Percentiles rank a stretch among this genome's conserved stretches.
Evolutionary conservation across 805 yeast species (phyloP).

Genomic region (Metschnikowia arizonensis): DNA sequence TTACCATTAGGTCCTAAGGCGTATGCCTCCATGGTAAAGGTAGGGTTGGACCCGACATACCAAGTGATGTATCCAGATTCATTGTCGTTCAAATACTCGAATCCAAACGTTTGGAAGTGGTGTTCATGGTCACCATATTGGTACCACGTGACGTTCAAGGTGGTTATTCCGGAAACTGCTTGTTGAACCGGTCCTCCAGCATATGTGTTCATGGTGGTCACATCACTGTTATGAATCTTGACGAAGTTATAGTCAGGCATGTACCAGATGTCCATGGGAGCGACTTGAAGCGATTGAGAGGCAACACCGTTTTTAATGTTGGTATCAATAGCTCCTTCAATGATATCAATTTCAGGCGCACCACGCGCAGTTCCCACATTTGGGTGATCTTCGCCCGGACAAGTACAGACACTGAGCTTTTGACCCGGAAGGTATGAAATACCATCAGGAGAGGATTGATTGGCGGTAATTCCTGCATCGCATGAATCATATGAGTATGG

Average conservation of each 20-base stretch:
- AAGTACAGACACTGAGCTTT: constrained; percentile 29
- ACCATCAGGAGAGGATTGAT: constrained; percentile 38
- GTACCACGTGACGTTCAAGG: constrained; percentile 36
- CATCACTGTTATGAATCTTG: constrained; percentile 22
- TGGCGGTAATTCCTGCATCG: constrained; percentile 36
- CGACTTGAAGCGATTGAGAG: constrained; percentile 41
- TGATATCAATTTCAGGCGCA: constrained; percentile 31
- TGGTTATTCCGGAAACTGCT: constrained; percentile 36
- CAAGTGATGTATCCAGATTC: constrained; percentile 34
- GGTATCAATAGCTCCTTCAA: constrained; percentile 22
- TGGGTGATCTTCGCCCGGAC: constrained; percentile 36
- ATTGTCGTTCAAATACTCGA: constrained; percentile 31
- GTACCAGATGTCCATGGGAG: constrained; percentile 44
- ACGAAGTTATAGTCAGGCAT: constrained; percentile 37
- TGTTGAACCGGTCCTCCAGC: constrained; percentile 39
- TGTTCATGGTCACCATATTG: constrained; percentile 18
- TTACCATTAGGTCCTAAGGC: constrained; percentile 91
- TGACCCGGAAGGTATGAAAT: constrained; percentile 39
- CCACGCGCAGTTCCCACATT: constrained; percentile 36
- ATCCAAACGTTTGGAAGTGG: constrained; percentile 32
- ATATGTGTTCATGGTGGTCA: constrained; percentile 35
- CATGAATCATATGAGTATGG: constrained; percentile 37
- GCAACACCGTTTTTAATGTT: constrained; percentile 19
- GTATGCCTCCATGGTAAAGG: constrained; percentile 65
- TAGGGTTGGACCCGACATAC: constrained; percentile 45